These are phyloP conservation scores for Pseudogymnoascus sp. DNA, from an alignment of 2,329 filamentous ascomycete genomes.

Conservation along the genomic window DNA sequence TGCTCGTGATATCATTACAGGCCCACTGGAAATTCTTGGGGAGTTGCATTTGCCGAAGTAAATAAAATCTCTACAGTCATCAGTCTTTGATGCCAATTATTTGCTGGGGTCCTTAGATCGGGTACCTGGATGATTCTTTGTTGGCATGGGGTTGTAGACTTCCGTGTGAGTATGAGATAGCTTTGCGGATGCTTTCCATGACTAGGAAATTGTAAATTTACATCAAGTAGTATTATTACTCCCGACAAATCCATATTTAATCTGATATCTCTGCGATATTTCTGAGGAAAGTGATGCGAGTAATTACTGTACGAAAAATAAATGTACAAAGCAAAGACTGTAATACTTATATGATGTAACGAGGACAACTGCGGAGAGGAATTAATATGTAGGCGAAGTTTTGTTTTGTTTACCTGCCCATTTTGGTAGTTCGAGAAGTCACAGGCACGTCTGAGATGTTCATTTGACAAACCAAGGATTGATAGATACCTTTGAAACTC, in stretches of 20 bases:
- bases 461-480: background rate
- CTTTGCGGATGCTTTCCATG: background rate
- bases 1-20: slow-evolving; percentile 14
- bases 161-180: background rate
- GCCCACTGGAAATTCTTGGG: background rate
- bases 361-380: background rate
- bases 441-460: background rate
- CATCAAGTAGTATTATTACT: background rate
- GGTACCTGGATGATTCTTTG: background rate
- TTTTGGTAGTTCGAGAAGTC: background rate
- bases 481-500: background rate
- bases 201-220: background rate
- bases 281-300: background rate
- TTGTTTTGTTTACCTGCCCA: background rate
- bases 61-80: background rate
- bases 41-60: background rate
- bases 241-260: background rate
- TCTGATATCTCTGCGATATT: background rate
- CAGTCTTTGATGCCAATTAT: background rate
- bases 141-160: background rate
- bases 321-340: background rate
- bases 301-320: background rate
- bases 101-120: background rate
- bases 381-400: background rate
- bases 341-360: background rate